Percentiles rank a stretch among this genome's conserved stretches.
Evolutionary conservation across 2,329 filamentous ascomycete species (phyloP).

Genomic region (Drechmeria coniospora): DNA sequence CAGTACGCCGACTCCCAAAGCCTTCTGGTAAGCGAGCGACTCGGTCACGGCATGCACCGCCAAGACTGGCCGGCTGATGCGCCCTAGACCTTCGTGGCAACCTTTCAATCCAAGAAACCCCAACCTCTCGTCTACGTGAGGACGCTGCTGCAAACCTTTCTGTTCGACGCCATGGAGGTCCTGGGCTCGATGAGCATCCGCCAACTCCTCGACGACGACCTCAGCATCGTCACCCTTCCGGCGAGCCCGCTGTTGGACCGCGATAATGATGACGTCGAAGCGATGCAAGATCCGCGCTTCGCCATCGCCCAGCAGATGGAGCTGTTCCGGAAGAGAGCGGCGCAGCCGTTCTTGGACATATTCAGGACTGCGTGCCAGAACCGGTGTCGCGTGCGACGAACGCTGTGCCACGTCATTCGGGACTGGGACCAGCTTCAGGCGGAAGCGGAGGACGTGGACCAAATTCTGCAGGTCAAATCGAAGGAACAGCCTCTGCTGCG

Average conservation of each 20-base stretch:
- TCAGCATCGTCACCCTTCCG: slow-evolving; percentile 63
- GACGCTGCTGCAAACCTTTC: slow-evolving; percentile 58
- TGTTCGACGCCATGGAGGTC: slow-evolving; percentile 59
- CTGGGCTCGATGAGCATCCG: slow-evolving; percentile 54
- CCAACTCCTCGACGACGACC: slow-evolving; percentile 65
- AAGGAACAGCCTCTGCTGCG: slow-evolving; percentile 44
- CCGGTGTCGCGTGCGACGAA: slow-evolving; percentile 72
- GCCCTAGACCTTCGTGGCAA: slow-evolving; percentile 51
- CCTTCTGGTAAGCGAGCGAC: slow-evolving; percentile 39
- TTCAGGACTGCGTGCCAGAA: slow-evolving; percentile 81
- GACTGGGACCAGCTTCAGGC: slow-evolving; percentile 76
- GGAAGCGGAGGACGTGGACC: slow-evolving; percentile 66
- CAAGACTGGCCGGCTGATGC: not conserved
- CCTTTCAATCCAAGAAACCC: slow-evolving; percentile 64
- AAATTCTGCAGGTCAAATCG: slow-evolving; percentile 44
- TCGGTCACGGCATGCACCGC: not conserved
- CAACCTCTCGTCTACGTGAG: slow-evolving; percentile 75
- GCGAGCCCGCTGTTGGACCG: slow-evolving; percentile 55
- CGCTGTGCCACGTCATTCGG: slow-evolving; percentile 67
- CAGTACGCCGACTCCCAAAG: slow-evolving; percentile 54
- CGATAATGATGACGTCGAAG: slow-evolving; percentile 60
- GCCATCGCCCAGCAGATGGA: slow-evolving; percentile 63
- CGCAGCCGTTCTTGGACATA: slow-evolving; percentile 65
- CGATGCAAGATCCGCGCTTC: slow-evolving; percentile 57
- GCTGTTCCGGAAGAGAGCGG: slow-evolving; percentile 42